phyloP scores from a whole-genome alignment of 345 rosid species.

The Pugionium dolabratum region DNA sequence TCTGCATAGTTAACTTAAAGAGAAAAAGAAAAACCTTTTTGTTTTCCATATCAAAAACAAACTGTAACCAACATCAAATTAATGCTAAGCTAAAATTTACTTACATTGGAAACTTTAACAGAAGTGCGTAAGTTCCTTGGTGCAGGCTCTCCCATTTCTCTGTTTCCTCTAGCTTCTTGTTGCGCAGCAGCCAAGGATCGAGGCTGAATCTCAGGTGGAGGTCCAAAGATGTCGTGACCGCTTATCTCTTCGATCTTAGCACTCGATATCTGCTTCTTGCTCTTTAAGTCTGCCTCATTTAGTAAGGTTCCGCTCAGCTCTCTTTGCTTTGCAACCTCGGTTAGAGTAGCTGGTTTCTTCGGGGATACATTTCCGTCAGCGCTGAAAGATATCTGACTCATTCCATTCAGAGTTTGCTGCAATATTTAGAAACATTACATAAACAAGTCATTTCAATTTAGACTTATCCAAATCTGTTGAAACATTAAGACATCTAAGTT shows the following conservation, averaged over 20 bases:
- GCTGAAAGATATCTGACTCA: slow-evolving; percentile 74
- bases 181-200: slow-evolving; percentile 46
- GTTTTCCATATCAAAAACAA: too few species aligned
- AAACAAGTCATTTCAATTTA: background rate
- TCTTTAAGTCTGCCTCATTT: slow-evolving; percentile 51
- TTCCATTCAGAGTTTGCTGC: slow-evolving; percentile 73
- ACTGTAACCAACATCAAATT: background rate
- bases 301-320: slow-evolving; percentile 62
- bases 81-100: slow-evolving; percentile 12
- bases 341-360: slow-evolving; percentile 54
- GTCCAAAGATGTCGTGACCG: slow-evolving; percentile 65
- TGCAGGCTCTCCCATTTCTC: slow-evolving; percentile 48
- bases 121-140: slow-evolving; percentile 50
- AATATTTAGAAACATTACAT: slow-evolving; percentile 1
- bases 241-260: slow-evolving; percentile 64
- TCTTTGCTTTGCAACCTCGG: slow-evolving; percentile 70
- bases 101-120: slow-evolving; percentile 57
- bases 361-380: slow-evolving; percentile 61
- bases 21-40: background rate
- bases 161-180: slow-evolving; percentile 11
- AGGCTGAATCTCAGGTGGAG: slow-evolving; percentile 60
- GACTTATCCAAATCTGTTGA: background rate
- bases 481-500: slow-evolving; percentile 5
- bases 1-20: background rate
- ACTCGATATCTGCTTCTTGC: slow-evolving; percentile 57